phyloP scores from a whole-genome alignment of 345 rosid species.

The Atalantia buxifolia region DNA sequence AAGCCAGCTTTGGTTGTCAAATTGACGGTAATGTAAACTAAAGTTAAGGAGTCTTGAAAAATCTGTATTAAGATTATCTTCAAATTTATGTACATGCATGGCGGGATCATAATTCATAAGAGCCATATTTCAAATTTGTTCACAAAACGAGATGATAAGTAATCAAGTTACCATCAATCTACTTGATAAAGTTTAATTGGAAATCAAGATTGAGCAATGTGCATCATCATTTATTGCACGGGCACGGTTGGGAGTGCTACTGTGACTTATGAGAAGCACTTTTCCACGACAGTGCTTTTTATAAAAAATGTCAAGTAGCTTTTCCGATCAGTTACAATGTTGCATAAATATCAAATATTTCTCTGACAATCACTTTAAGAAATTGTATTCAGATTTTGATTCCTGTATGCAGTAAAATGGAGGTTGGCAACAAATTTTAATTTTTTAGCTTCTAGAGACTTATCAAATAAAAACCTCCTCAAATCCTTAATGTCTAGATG shows the following conservation, averaged over 20 bases:
- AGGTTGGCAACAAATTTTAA: no score
- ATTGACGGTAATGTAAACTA: not conserved
- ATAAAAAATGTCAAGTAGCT: not conserved
- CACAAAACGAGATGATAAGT: not conserved
- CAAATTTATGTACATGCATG: not conserved
- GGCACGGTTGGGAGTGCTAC: not conserved
- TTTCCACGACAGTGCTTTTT: not conserved
- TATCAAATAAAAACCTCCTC: no score
- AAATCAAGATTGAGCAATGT: not conserved
- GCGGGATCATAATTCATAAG: not conserved
- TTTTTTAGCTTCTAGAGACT: no score
- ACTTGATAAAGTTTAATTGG: not conserved
- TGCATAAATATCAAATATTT: not conserved
- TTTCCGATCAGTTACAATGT: not conserved
- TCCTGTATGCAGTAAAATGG: no score
- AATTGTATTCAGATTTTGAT: no score
- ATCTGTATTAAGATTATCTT: no score
- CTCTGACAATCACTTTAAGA: no score
- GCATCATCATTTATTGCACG: not conserved
- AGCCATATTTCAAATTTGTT: no score
- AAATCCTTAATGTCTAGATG: no score
- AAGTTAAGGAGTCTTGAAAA: not conserved
- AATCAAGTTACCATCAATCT: not conserved
- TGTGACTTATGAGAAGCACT: not conserved
- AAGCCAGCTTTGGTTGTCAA: not conserved